Base-by-base conservation (phyloP, 768 basidiomycete genomes). In the Multifurca ochricompacta region DNA sequence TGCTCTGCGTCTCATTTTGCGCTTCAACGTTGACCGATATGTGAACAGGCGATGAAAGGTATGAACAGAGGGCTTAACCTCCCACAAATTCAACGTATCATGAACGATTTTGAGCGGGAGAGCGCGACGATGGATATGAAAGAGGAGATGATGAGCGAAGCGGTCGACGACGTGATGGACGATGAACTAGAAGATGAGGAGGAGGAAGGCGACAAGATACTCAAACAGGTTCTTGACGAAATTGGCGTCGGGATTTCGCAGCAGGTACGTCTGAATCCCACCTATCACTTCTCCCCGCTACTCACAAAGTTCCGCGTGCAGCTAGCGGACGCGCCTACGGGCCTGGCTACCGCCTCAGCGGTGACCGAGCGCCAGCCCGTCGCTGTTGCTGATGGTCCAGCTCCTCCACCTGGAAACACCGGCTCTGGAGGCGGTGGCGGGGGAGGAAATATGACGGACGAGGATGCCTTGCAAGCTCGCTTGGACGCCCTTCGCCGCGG, bases 101-200 rank as follows among this genome's bases (percentile, higher is more conserved):
- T 99, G 90, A 91, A 84, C 63, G 95, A 99, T 42, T 99, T 99
- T 64, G 96, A 99, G 74, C 87, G 83, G 65, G 96, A 99, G 71
- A 95, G 87, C 62, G 83, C 91, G 4, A 91, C 85, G 71, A 99
- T 99, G 96, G 96, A 99, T 71, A 98, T 99, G 96, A 99, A 97
- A 69, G 96, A 97, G 71, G 95, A 96, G 68, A 97, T 98, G 90
- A 99, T 97, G 96, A 91, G 89, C 19, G 96, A 98, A 57, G 87
- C 92, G 13, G 88, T 98, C 14, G 96, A 98, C 70, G 95, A 97
- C 63, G 94, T 87, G 45, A 95, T 97, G 87, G 91, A 94, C 59
- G 85, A 87, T 30, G 93, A 92, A 13, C 71, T 70, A 28, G 94
- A 94, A 64, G 95, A 95, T 47, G 95, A 98, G 69, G 96, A 97